Evolutionary conservation across 257 asterid species (phyloP), one percentile per base, ranked within the genome.

Genomic region (Solanum clarkiae): DNA sequence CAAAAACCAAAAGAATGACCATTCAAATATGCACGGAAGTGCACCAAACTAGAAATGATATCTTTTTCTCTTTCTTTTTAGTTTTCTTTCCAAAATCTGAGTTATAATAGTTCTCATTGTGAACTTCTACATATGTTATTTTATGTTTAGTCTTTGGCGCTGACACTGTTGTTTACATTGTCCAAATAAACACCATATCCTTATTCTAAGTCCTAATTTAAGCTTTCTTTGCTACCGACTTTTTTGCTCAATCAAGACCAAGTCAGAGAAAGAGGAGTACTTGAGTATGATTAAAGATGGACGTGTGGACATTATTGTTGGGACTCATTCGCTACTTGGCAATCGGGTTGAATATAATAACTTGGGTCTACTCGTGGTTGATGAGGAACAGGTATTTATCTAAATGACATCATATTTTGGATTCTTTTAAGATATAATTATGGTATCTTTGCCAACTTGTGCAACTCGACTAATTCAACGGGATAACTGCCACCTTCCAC

Each of bases 291-390:
- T 96, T 86, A 94, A 92, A 92, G 83, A 87, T 69, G 99, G 99
- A 71, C 91, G 88, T 81, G 92, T 96, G 92, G 93, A 93, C 89
- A 93, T 96, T 86, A 91, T 93, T 80, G 98, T 94, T 84, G 99
- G 99, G 84, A 96, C 99, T 85, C 99, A 96, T 86, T 90, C 99
- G 44, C 89, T 96, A 85, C 94, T 96, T 84, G 99, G 99, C 51
- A 93, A 89, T 87, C 98, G 97, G 74, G 99, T 96, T 85, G 99
- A 92, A 57, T 96, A 96, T 83, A 93, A 82, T 88, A 96, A 94
- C 85, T 93, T 96, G 4, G 98, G 98, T 88, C 92, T 96, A 85
- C 99, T 96, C 87, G 99, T 96, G 89, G 97, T 96, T 87, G 99
- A 96, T 86, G 99, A 96, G 92, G 99, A 96, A 86, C 99, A 96